A percentile compares a stretch with the other conserved stretches of the same genome.
Conservation (phyloP, 2,329 filamentous ascomycete genomes). For the Pseudocercospora cruenta region DNA sequence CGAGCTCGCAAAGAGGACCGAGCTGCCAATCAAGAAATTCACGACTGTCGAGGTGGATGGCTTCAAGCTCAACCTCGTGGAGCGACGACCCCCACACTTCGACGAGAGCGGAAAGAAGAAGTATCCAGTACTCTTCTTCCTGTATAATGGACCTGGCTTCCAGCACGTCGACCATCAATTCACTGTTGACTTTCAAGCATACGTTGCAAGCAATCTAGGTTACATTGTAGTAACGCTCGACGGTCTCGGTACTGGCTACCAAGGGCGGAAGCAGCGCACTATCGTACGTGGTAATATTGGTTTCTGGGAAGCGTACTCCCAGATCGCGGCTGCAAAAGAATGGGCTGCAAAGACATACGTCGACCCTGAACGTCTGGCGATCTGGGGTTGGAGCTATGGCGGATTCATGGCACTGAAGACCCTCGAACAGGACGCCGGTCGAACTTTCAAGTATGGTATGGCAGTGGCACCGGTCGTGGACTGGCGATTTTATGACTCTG, state of each 20-base stretch:
- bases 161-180: slow-evolving; percentile 84
- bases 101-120: slow-evolving; percentile 67
- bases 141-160: slow-evolving; percentile 94
- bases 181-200: slow-evolving; percentile 84
- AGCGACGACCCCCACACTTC: slow-evolving; percentile 89
- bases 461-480: slow-evolving; percentile 98
- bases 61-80: slow-evolving; percentile 72
- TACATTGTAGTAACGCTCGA: slow-evolving; percentile 96
- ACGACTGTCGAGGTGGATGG: slow-evolving; percentile 83
- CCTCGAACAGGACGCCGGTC: slow-evolving; percentile 84
- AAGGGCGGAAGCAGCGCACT: slow-evolving; percentile 81
- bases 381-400: slow-evolving; percentile 99
- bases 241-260: slow-evolving; percentile 87
- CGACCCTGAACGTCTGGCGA: slow-evolving; percentile 78
- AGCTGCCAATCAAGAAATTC: slow-evolving; percentile 81
- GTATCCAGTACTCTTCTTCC: slow-evolving; percentile 92
- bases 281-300: slow-evolving; percentile 83
- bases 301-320: slow-evolving; percentile 81
- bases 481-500: slow-evolving; percentile 91
- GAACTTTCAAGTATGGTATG: slow-evolving; percentile 95
- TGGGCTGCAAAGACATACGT: slow-evolving; percentile 83
- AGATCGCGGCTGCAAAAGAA: slow-evolving; percentile 85
- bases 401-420: slow-evolving; percentile 96
- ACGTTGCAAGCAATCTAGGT: slow-evolving; percentile 79
- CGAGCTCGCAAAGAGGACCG: slow-evolving; percentile 71